These are phyloP conservation scores for Cydonia oblonga DNA, from an alignment of 331 rosid genomes.

Conservation along the genomic window DNA sequence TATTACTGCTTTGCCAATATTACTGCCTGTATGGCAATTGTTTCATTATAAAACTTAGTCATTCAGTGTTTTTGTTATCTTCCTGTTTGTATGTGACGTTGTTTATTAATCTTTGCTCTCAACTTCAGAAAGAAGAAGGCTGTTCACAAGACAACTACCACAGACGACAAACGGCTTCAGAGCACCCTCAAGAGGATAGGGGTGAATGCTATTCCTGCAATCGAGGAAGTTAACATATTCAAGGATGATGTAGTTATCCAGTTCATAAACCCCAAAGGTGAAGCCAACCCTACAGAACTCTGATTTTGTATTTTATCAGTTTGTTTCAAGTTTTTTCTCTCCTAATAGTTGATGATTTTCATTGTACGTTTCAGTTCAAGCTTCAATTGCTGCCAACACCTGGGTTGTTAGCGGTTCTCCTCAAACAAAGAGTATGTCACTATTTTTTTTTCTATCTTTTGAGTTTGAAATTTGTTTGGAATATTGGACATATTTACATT, in stretches of 20 bases:
- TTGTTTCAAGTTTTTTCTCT: not conserved
- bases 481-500: not conserved
- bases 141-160: constrained; percentile 94
- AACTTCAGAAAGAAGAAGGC: constrained; percentile 93
- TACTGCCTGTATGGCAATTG: not conserved
- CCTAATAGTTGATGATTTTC: not conserved
- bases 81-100: not conserved
- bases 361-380: constrained; percentile 62
- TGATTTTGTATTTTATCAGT: not conserved
- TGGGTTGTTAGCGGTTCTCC: constrained; percentile 98
- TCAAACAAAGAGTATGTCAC: constrained; percentile 72
- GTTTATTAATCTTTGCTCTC: not conserved
- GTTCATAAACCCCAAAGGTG: constrained; percentile 89
- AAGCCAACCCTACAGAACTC: not conserved
- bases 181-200: constrained; percentile 98
- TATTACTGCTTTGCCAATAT: no score
- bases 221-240: constrained; percentile 94
- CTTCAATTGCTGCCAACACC: constrained; percentile 92
- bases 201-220: constrained; percentile 89
- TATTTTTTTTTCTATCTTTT: not conserved
- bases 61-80: not conserved
- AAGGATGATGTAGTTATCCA: constrained; percentile 96
- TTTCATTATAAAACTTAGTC: not conserved
- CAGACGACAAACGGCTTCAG: constrained; percentile 97
- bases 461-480: not conserved